Conservation (phyloP, 495 filamentous ascomycete genomes). For the Penicillium subrubescens region DNA sequence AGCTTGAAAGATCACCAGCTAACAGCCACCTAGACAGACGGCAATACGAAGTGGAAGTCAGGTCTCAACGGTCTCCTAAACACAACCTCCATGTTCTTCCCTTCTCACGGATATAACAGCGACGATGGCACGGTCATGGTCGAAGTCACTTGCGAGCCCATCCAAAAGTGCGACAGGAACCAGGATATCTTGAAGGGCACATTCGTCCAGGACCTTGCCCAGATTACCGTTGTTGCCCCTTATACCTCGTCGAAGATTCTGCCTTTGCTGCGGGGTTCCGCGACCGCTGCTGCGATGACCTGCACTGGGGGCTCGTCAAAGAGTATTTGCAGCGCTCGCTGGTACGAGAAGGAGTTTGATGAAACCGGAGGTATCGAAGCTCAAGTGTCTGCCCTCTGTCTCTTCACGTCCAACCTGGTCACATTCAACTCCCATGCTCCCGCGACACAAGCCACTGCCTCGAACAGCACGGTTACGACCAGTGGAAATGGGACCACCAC, state of each 20-base stretch:
- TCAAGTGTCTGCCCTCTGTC: conserved; percentile 46
- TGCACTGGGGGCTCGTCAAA: conserved; percentile 62
- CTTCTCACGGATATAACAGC: conserved; percentile 44
- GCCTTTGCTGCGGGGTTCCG: conserved; percentile 62
- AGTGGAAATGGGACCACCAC: conserved; percentile 3
- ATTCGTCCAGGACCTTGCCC: conserved; percentile 63
- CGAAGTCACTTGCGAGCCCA: conserved; percentile 74
- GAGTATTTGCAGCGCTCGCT: conserved; percentile 68
- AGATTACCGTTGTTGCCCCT: conserved; percentile 61
- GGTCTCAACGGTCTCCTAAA: conserved; percentile 60
- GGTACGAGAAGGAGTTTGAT: conserved; percentile 66
- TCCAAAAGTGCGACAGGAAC: conserved; percentile 61
- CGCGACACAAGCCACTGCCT: background rate
- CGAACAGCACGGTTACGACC: conserved; percentile 18
- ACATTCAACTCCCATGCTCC: conserved; percentile 21
- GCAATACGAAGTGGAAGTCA: conserved; percentile 53
- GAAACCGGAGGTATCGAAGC: conserved; percentile 54
- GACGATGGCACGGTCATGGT: conserved; percentile 56
- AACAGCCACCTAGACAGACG: conserved; percentile 50
- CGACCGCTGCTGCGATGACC: conserved; percentile 63
- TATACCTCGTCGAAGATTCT: conserved; percentile 61
- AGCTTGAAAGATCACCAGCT: conserved; percentile 15
- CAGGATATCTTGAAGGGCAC: conserved; percentile 73
- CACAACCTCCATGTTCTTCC: conserved; percentile 60
- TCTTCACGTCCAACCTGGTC: conserved; percentile 55